Conservation (phyloP, 257 asterid species). For the Fraxinus americana region DNA sequence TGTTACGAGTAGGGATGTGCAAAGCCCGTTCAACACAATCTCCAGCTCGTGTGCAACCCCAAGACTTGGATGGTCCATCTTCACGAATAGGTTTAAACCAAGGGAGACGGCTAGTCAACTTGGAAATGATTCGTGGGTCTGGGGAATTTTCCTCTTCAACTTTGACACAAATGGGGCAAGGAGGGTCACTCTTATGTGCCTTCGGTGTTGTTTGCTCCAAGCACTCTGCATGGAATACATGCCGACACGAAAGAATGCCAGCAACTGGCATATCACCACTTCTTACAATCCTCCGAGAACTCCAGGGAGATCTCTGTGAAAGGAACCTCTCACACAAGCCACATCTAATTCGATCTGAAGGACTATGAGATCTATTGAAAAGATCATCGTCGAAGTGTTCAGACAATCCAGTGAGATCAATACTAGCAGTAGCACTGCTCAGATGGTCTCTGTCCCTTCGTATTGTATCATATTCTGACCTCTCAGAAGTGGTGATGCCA, state of each 20-base stretch:
- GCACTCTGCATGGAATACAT: constrained; percentile 95
- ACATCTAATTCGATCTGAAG: constrained; percentile 64
- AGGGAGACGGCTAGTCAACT: constrained; percentile 56
- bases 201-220: constrained; percentile 89
- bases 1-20: constrained; percentile 59
- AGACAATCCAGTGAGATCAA: constrained; percentile 66
- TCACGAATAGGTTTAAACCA: constrained; percentile 64
- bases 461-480: constrained; percentile 49
- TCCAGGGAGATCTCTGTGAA: constrained; percentile 92
- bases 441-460: constrained; percentile 57
- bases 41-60: constrained; percentile 89
- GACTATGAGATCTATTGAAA: constrained; percentile 38
- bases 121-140: constrained; percentile 57
- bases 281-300: constrained; percentile 78
- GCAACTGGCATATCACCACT: constrained; percentile 94
- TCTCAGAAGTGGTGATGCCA: constrained; percentile 29
- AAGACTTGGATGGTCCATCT: constrained; percentile 73
- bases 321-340: constrained; percentile 84
- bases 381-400: constrained; percentile 54
- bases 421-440: constrained; percentile 67
- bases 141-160: constrained; percentile 65
- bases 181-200: constrained; percentile 78
- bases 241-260: constrained; percentile 88
- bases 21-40: constrained; percentile 89
- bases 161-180: constrained; percentile 79